Percentiles rank a stretch among this genome's conserved stretches.
Evolutionary conservation across 148 eudicot genomes (phyloP).

Genomic region (Cornus controversa): DNA sequence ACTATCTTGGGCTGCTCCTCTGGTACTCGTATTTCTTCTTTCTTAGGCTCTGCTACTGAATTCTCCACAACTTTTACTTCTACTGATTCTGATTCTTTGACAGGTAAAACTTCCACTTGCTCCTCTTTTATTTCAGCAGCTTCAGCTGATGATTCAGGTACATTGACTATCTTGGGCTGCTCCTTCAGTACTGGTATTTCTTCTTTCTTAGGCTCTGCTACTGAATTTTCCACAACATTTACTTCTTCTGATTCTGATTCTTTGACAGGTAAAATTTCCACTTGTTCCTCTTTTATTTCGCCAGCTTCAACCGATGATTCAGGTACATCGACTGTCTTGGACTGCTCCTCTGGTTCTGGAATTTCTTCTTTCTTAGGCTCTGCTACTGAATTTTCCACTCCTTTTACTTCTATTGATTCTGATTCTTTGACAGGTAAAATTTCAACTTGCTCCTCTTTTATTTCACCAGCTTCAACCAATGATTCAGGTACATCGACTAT

Average conservation of each 20-base stretch:
- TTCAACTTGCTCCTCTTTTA: neutral
- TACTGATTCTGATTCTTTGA: constrained; percentile 2
- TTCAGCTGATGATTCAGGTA: neutral
- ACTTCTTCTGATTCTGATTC: constrained; percentile 9
- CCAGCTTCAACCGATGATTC: neutral
- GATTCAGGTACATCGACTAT: neutral
- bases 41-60: neutral
- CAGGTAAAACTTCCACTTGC: too few relatives aligned
- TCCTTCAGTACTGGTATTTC: constrained; percentile 6
- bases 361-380: constrained; percentile 11
- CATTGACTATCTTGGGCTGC: neutral
- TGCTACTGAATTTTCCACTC: neutral
- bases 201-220: constrained; percentile 8
- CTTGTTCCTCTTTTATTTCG: too few relatives aligned
- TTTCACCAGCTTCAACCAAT: neutral
- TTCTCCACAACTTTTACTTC: constrained; percentile 1
- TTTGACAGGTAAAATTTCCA: constrained; percentile 6
- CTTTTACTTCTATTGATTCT: constrained; percentile 1
- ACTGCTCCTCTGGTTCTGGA: neutral
- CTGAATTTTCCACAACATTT: constrained; percentile 2
- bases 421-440: neutral
- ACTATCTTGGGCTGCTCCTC: neutral
- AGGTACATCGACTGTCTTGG: neutral
- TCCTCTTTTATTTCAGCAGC: neutral
- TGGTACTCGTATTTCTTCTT: constrained; percentile 14